These are phyloP conservation scores for Ophiocordyceps robertsii DNA, from an alignment of 2,329 filamentous ascomycete genomes.

Conservation along the genomic window DNA sequence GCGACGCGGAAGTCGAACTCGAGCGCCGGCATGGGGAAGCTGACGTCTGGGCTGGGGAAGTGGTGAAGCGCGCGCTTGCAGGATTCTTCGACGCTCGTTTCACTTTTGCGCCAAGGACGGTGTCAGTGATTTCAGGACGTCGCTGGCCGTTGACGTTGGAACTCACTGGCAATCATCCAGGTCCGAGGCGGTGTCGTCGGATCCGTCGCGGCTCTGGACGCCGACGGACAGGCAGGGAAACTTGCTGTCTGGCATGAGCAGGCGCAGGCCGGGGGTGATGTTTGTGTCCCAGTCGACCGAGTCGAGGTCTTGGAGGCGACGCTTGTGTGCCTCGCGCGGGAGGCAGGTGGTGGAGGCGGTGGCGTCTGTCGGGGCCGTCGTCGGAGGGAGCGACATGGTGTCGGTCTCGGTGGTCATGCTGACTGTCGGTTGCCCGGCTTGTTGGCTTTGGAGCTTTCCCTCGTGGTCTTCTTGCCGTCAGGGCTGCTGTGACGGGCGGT, in stretches of 20 bases:
- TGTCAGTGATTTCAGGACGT: too few species aligned
- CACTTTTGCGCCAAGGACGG: background rate
- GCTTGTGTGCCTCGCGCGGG: background rate
- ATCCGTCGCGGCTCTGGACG: background rate
- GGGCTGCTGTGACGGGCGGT: too few species aligned
- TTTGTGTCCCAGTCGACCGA: slow-evolving; percentile 17
- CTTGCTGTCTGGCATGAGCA: background rate
- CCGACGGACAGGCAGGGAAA: background rate
- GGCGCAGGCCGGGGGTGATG: slow-evolving; percentile 7
- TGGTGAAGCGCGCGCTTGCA: slow-evolving; percentile 24
- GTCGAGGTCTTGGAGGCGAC: slow-evolving; percentile 6
- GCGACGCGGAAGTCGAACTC: slow-evolving; percentile 37
- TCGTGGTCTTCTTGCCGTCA: too few species aligned
- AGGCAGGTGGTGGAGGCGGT: slow-evolving; percentile 12
- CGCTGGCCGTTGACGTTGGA: too few species aligned
- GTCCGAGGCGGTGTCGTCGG: background rate
- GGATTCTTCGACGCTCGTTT: slow-evolving; percentile 22
- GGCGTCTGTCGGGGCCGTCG: slow-evolving; percentile 17
- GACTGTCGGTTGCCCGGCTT: background rate
- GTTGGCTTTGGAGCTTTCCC: too few species aligned
- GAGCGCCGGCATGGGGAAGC: slow-evolving; percentile 30
- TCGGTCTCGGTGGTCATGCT: slow-evolving; percentile 19
- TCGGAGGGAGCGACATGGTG: slow-evolving; percentile 16
- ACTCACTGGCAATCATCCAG: too few species aligned
- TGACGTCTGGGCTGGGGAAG: slow-evolving; percentile 27